phyloP scores from a whole-genome alignment of 2,329 filamentous ascomycete genomes.

The Diaporthe nobilis region DNA sequence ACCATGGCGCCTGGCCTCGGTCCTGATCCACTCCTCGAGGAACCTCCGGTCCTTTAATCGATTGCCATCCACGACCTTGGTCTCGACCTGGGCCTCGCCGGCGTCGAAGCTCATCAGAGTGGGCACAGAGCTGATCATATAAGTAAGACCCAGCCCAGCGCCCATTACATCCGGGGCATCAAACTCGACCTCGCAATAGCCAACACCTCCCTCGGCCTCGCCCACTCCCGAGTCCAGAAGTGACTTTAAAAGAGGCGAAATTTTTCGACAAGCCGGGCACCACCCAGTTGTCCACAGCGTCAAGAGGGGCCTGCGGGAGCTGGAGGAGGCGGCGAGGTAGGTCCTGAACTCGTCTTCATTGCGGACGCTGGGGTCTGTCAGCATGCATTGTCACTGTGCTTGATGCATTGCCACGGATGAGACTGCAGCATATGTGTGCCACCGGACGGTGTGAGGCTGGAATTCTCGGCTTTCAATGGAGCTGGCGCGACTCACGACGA shows the following conservation, averaged over 20 bases:
- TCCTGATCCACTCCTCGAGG: constrained; percentile 42
- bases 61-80: constrained; percentile 64
- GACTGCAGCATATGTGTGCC: not conserved
- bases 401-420: not conserved
- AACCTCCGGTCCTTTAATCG: constrained; percentile 51
- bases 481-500: constrained; percentile 49
- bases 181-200: constrained; percentile 68
- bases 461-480: not conserved
- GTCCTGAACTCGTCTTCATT: constrained; percentile 67
- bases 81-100: constrained; percentile 64
- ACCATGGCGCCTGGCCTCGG: constrained; percentile 42
- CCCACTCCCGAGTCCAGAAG: constrained; percentile 67
- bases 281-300: constrained; percentile 73
- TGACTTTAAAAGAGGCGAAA: constrained; percentile 63
- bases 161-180: constrained; percentile 71
- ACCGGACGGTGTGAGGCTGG: not conserved
- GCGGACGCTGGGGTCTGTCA: constrained; percentile 61
- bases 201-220: constrained; percentile 69
- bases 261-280: constrained; percentile 67
- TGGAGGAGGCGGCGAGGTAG: constrained; percentile 68
- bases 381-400: not conserved
- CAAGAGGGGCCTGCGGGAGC: constrained; percentile 68
- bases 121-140: constrained; percentile 71
- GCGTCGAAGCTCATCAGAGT: constrained; percentile 71
- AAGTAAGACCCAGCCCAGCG: constrained; percentile 63